A percentile compares a stretch with the other conserved stretches of the same genome.
Conservation (phyloP, 2,329 filamentous ascomycete species). For the Colletotrichum tropicicola region DNA sequence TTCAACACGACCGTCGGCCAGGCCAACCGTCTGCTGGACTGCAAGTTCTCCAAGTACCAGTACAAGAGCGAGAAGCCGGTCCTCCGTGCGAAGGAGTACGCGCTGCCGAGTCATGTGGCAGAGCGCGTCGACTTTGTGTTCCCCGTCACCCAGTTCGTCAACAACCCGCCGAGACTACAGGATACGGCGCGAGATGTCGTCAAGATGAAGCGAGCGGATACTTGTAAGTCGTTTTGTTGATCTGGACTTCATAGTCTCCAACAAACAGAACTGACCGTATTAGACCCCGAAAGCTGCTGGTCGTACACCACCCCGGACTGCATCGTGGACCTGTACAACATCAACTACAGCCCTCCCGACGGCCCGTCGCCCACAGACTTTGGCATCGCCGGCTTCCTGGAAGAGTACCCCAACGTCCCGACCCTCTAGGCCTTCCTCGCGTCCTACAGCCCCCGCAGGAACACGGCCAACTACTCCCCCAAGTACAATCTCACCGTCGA, state of each 20-base stretch:
- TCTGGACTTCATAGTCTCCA: neutral
- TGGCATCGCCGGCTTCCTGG: conserved; percentile 15
- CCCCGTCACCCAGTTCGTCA: conserved; percentile 58
- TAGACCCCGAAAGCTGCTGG: conserved; percentile 16
- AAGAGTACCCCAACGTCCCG: conserved; percentile 7
- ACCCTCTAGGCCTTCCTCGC: conserved; percentile 8
- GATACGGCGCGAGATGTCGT: conserved; percentile 32
- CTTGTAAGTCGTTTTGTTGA: neutral
- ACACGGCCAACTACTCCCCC: conserved; percentile 22
- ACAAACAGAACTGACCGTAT: neutral
- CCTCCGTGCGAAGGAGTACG: conserved; percentile 54
- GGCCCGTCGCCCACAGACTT: conserved; percentile 4
- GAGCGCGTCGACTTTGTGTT: conserved; percentile 55
- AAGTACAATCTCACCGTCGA: conserved; percentile 11
- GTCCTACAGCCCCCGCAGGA: conserved; percentile 15
- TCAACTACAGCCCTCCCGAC: conserved; percentile 42
- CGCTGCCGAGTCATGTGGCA: conserved; percentile 49
- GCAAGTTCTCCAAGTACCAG: conserved; percentile 50
- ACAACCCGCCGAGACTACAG: conserved; percentile 44
- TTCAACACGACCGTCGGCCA: conserved; percentile 50
- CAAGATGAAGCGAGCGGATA: neutral
- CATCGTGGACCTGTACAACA: conserved; percentile 55
- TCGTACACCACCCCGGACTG: conserved; percentile 47
- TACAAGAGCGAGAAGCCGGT: conserved; percentile 47
- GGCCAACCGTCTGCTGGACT: conserved; percentile 51